These are phyloP conservation scores for Hibiscus trionum DNA, from an alignment of 345 rosid species.

Conservation along the genomic window DNA sequence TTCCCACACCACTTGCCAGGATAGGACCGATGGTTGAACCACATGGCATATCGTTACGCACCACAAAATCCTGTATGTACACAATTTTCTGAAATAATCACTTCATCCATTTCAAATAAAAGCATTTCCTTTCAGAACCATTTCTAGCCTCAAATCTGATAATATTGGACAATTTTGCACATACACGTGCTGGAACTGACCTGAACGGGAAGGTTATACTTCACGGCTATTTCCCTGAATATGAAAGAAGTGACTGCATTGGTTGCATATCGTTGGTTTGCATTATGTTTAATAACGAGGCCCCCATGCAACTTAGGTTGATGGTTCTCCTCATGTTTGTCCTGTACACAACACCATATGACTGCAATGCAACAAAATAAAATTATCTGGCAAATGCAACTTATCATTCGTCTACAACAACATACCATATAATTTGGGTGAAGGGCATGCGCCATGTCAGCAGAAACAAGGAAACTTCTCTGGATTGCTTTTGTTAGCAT, in stretches of 20 bases:
- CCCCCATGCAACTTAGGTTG: constrained; percentile 98
- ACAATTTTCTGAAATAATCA: background rate
- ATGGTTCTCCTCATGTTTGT: constrained; percentile 94
- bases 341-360: constrained; percentile 37
- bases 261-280: constrained; percentile 95
- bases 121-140: too few relatives aligned
- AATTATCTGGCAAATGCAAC: background rate
- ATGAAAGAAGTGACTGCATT: constrained; percentile 79
- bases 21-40: constrained; percentile 98
- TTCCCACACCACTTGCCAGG: constrained; percentile 87
- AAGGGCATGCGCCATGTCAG: constrained; percentile 98
- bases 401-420: background rate
- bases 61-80: constrained; percentile 74
- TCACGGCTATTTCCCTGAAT: constrained; percentile 73
- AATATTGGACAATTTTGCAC: background rate
- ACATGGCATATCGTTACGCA: constrained; percentile 88
- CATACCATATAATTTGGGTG: constrained; percentile 88
- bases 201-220: constrained; percentile 76
- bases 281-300: constrained; percentile 94
- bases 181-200: constrained; percentile 19
- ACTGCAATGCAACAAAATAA: constrained; percentile 9
- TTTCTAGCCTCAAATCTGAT: background rate
- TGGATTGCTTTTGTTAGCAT: constrained; percentile 79
- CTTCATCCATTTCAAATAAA: background rate
- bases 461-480: constrained; percentile 80